Evolutionary conservation across 345 rosid species (phyloP).

Genomic region (Tarenaya hassleriana): DNA sequence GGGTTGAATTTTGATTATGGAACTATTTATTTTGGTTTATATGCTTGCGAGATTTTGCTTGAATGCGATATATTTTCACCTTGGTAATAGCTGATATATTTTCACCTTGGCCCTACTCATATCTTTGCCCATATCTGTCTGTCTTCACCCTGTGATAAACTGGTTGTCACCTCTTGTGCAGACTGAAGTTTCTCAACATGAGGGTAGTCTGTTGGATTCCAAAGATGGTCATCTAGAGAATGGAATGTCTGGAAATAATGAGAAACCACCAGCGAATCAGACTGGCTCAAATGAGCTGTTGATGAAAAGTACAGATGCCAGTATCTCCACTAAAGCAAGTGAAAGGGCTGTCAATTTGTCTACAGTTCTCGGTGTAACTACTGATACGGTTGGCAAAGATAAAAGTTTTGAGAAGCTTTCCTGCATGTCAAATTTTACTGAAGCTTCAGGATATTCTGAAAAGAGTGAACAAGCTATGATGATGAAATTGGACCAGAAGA

Average conservation of each 20-base stretch:
- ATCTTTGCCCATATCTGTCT: not conserved
- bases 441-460: constrained; percentile 30
- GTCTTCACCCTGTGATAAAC: constrained; percentile 5
- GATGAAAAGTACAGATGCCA: constrained; percentile 33
- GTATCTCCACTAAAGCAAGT: constrained; percentile 24
- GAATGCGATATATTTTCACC: constrained; percentile 2
- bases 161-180: constrained; percentile 29
- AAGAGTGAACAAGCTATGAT: constrained; percentile 38
- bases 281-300: constrained; percentile 32
- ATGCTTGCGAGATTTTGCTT: constrained; percentile 5
- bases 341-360: constrained; percentile 30
- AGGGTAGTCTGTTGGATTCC: constrained; percentile 34
- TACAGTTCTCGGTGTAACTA: constrained; percentile 36
- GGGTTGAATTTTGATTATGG: constrained; percentile 19
- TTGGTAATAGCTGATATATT: not conserved
- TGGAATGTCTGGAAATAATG: constrained; percentile 35
- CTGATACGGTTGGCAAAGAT: constrained; percentile 25
- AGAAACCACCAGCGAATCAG: constrained; percentile 30
- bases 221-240: constrained; percentile 33
- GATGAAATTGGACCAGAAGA: constrained; percentile 27
- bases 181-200: constrained; percentile 52
- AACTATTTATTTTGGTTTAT: constrained; percentile 3
- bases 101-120: constrained; percentile 6
- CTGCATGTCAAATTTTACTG: constrained; percentile 34
- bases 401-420: constrained; percentile 31